Evolutionary conservation across 2,329 filamentous ascomycete genomes (phyloP), one percentile per base, ranked within the genome.

Genomic region (Chaetomiaceae sp.): DNA sequence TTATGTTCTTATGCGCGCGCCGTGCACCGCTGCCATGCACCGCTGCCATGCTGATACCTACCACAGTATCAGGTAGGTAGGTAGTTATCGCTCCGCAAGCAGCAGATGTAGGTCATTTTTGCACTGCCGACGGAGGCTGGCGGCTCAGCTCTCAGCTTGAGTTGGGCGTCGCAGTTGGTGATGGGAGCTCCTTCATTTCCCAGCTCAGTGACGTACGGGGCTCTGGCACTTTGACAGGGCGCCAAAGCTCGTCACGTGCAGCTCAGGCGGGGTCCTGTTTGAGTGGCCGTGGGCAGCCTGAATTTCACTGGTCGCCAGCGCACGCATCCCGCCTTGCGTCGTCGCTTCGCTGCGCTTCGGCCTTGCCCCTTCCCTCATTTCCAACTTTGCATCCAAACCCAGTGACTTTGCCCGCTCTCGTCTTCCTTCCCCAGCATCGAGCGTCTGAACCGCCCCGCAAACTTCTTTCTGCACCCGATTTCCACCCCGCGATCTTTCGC

Each of bases 341-440:
- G 54, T 46, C 43, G 43, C 43, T 41, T 58, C 49, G 54, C 52
- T 55, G 52, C 42, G 48, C 53, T 54, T 54, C 54, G 54, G 54
- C 55, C 55, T 57, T 57, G 56, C 54, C 55, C 55, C 55, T 56
- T 57, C 54, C 55, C 55, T 57, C 56, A 57, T 58, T 58, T 58
- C 55, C 56, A 57, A 56, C 55, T 56, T 56, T 56, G 48, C 56
- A 50, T 52, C 55, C 52, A 55, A 56, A 58, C 53, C 51, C 46
- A 34, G 51, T 52, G 42, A 52, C 48, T 50, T 52, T 38, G 39
- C 48, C 45, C 42, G 38, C 50, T 54, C 53, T 42, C 42, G 42
- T 45, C 47, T 41, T 53, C 48, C 47, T 45, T 48, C 47, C 35
- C 46, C 48, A 54, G 49, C 52, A 51, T 41, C 50, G 38, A 50